Evolutionary conservation across 306 rosid genomes (phyloP).

Genomic region (Styphnolobium japonicum): DNA sequence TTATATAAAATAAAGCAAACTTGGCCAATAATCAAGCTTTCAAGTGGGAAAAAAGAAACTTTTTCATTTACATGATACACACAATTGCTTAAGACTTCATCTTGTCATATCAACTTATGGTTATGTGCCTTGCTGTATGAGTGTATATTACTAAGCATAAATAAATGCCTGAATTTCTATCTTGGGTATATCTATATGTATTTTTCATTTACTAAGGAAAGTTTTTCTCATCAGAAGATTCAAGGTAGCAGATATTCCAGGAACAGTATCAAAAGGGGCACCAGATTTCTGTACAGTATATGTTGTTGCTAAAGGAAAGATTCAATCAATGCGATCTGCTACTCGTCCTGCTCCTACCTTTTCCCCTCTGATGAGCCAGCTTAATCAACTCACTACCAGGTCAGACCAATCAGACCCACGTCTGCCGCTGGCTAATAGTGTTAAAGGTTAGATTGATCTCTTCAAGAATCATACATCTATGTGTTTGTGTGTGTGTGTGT

Average conservation of each 20-base stretch:
- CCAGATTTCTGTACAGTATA: conserved; percentile 89
- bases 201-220: background rate
- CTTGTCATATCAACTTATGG: background rate
- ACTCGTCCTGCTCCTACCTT: conserved; percentile 63
- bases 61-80: background rate
- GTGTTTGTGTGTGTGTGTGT: background rate
- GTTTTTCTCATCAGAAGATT: conserved; percentile 51
- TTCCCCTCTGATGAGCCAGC: conserved; percentile 45
- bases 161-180: background rate
- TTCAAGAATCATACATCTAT: background rate
- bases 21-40: background rate
- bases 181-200: background rate
- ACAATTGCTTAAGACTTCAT: background rate
- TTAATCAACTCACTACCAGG: conserved; percentile 25
- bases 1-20: background rate
- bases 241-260: conserved; percentile 82
- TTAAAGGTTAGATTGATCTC: conserved; percentile 43
- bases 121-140: background rate
- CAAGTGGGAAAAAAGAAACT: background rate
- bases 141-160: background rate
- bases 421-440: background rate
- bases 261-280: conserved; percentile 65
- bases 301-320: conserved; percentile 67
- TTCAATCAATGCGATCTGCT: conserved; percentile 84
- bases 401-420: conserved; percentile 33